These are phyloP conservation scores for Croton laevigatus DNA, from an alignment of 441 rosid species.

Conservation along the genomic window DNA sequence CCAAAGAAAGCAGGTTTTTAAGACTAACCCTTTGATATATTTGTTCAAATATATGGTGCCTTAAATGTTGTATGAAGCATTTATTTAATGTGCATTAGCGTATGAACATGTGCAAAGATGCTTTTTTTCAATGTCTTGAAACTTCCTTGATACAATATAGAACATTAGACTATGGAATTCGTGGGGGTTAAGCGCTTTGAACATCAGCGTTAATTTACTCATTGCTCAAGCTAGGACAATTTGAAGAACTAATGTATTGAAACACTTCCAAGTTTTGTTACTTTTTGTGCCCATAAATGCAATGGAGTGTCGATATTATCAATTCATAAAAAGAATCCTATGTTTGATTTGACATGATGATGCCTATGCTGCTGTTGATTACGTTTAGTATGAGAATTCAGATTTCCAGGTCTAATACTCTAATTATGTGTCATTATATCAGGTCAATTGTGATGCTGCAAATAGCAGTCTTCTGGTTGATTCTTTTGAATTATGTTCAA, in stretches of 20 bases:
- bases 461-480: constrained; percentile 29
- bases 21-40: background rate
- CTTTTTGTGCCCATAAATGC: background rate
- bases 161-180: background rate
- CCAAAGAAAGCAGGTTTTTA: constrained; percentile 20
- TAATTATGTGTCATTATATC: constrained; percentile 26
- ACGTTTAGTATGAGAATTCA: constrained; percentile 12
- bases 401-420: constrained; percentile 18
- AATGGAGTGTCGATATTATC: background rate
- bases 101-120: background rate
- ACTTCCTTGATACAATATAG: background rate
- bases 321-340: background rate
- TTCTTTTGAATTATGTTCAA: constrained; percentile 33
- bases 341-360: background rate
- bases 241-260: constrained; percentile 4
- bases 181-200: background rate
- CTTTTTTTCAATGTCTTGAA: background rate
- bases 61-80: background rate
- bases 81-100: background rate
- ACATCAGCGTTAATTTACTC: background rate
- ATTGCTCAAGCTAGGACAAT: background rate
- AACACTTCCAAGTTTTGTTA: background rate
- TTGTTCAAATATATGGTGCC: background rate
- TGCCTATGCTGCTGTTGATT: background rate
- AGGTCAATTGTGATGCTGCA: constrained; percentile 37